phyloP scores from a whole-genome alignment of 768 basidiomycete species.

The Tricholoma saponaceum region DNA sequence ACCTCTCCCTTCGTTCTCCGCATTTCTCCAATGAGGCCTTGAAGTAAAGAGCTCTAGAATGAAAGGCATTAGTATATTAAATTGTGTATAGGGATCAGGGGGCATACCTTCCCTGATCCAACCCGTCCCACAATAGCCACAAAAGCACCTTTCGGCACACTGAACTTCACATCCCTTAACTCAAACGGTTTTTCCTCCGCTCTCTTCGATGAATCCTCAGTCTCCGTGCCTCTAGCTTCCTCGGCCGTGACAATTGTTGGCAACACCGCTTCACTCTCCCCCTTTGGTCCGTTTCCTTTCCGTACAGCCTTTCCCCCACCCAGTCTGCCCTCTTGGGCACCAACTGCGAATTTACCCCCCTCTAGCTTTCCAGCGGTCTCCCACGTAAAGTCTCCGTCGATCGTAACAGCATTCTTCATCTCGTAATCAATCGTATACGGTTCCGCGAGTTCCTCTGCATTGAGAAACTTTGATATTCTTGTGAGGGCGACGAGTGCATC shows the following conservation, averaged over 20 bases:
- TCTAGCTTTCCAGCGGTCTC: slow-evolving; percentile 30
- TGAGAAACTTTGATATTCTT: slow-evolving; percentile 45
- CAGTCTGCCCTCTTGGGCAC: slow-evolving; percentile 9
- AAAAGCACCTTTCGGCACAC: slow-evolving; percentile 52
- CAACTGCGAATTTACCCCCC: slow-evolving; percentile 7
- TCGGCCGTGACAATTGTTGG: slow-evolving; percentile 15
- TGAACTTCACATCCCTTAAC: slow-evolving; percentile 41
- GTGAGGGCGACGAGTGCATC: slow-evolving; percentile 48
- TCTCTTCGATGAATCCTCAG: slow-evolving; percentile 14
- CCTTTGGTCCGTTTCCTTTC: slow-evolving; percentile 13
- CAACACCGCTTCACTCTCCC: slow-evolving; percentile 17
- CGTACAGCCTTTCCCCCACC: slow-evolving; percentile 12
- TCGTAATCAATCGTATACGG: slow-evolving; percentile 40
- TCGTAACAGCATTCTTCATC: slow-evolving; percentile 35
- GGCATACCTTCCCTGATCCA: slow-evolving; percentile 62
- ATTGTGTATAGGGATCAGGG: background rate
- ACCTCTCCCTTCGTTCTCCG: slow-evolving; percentile 54
- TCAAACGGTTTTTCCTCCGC: slow-evolving; percentile 46
- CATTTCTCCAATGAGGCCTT: slow-evolving; percentile 66
- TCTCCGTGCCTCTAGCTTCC: slow-evolving; percentile 11
- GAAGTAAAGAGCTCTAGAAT: slow-evolving; percentile 49
- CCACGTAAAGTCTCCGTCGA: slow-evolving; percentile 52
- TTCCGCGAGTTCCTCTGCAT: slow-evolving; percentile 51
- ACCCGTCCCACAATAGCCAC: slow-evolving; percentile 74
- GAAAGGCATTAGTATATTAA: background rate